A percentile compares a stretch with the other conserved stretches of the same genome.
Conservation (phyloP, 306 rosid species). For the Medicago arabica region DNA sequence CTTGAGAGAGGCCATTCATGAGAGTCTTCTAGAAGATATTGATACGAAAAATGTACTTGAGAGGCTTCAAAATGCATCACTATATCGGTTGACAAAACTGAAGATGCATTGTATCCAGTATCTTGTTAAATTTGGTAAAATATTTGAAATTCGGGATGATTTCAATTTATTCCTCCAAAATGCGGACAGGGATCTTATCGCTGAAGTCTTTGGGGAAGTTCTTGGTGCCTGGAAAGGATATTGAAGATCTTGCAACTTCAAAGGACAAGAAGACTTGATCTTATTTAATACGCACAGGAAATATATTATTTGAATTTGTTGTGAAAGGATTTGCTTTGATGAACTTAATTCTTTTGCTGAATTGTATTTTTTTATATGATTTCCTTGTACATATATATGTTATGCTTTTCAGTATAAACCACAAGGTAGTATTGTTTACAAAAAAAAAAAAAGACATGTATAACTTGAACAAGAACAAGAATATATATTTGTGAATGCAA, state of each 20-base stretch:
- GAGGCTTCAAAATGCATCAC: conserved; percentile 89
- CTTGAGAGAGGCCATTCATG: conserved; percentile 85
- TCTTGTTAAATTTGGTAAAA: conserved; percentile 94
- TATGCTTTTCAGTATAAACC: conserved; percentile 46
- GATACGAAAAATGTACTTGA: conserved; percentile 90
- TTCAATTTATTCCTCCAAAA: conserved; percentile 76
- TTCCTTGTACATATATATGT: conserved; percentile 49
- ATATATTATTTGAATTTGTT: conserved; percentile 52
- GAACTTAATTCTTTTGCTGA: conserved; percentile 64
- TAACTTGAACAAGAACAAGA: conserved; percentile 4
- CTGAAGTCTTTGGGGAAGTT: conserved; percentile 86
- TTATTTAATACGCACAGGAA: conserved; percentile 40
- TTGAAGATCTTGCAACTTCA: conserved; percentile 53
- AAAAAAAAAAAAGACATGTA: conserved; percentile 14
- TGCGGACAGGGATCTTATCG: conserved; percentile 86
- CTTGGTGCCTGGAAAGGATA: conserved; percentile 92
- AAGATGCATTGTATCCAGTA: conserved; percentile 78
- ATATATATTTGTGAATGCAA: conserved; percentile 39
- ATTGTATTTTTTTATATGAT: conserved; percentile 43
- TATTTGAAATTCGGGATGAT: conserved; percentile 78
- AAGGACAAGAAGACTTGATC: conserved; percentile 23
- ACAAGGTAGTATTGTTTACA: conserved; percentile 42
- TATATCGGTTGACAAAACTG: conserved; percentile 73
- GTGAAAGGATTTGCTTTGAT: conserved; percentile 55
- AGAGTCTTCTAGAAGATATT: conserved; percentile 90